phyloP scores from a whole-genome alignment of 129 eudicot genomes.

The Logfia minima region DNA sequence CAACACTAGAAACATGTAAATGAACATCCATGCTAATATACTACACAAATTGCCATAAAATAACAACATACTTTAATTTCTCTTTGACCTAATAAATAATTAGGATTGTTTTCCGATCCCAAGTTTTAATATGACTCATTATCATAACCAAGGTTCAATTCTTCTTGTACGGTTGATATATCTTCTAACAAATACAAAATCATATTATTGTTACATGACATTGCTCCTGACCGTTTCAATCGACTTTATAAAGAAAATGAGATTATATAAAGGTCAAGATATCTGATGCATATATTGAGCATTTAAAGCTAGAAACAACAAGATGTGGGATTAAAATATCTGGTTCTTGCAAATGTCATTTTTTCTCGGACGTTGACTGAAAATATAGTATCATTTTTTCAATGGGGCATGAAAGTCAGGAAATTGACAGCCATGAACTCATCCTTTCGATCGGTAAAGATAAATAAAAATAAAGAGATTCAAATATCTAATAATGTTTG shows the following conservation, averaged over 20 bases:
- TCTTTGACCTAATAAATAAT: no score
- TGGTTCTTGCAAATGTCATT: slow-evolving; percentile 20
- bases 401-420: slow-evolving; percentile 3
- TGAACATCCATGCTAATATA: neutral
- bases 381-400: neutral
- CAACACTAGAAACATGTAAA: slow-evolving; percentile 17
- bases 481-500: no score
- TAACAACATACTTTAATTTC: no score
- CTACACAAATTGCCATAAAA: neutral
- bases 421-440: neutral
- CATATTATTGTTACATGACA: neutral
- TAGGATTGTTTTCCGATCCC: no score
- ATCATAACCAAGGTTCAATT: no score
- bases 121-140: no score
- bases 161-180: no score
- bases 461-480: no score
- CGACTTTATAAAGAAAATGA: neutral
- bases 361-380: slow-evolving; percentile 6
- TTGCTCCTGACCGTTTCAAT: neutral
- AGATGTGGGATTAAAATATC: neutral
- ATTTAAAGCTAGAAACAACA: neutral
- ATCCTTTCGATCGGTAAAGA: no score
- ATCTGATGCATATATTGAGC: neutral
- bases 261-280: neutral
- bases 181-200: no score